Base-by-base conservation (phyloP, 257 asterid species). In the Haberlea rhodopensis region DNA sequence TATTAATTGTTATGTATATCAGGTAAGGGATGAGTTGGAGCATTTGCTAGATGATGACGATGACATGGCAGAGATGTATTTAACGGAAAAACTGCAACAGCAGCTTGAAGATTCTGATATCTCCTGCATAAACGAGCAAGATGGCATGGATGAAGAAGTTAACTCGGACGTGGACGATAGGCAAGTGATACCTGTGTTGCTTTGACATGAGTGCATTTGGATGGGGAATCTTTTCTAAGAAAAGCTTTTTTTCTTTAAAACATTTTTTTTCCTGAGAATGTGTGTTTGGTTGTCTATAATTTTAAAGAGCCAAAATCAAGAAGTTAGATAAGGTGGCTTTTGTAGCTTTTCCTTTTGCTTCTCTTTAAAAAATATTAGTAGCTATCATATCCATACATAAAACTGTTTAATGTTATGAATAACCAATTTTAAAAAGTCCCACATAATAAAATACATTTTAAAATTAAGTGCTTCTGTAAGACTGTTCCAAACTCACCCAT, bases 51-150 rank as follows among this genome's bases (percentile, higher is more conserved):
- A 91, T 27, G 98, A 91, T 56, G 97, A 91, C 34, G 97, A 89
- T 43, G 98, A 91, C 66, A 89, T 91, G 97, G 98, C 97, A 13
- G 98, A 89, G 82, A 91, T 91, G 98, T 91, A 89, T 79, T 79
- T 91, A 71, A 91, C 96, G 6, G 98, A 91, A 10, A 91, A 91
- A 78, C 83, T 84, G 54, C 80, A 81, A 74, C 88, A 79, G 60
- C 94, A 81, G 71, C 97, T 85, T 7, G 95, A 81, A 29, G 68
- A 73, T 60, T 70, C 98, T 19, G 66, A n/a, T n/a, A n/a, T 84
- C 67, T 70, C 94, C 66, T 83, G 91, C 8, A 62, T 79, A 43
- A 76, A 74, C 4, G 96, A 80, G 75, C 87, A 83, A 73, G 86
- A 75, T 59, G 89, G 34, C 43, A 67, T 70, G 65, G 89, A 87